A percentile compares a stretch with the other conserved stretches of the same genome.
phyloP scores from a whole-genome alignment of 208 protist genomes.

The Crithidia bombi region DNA sequence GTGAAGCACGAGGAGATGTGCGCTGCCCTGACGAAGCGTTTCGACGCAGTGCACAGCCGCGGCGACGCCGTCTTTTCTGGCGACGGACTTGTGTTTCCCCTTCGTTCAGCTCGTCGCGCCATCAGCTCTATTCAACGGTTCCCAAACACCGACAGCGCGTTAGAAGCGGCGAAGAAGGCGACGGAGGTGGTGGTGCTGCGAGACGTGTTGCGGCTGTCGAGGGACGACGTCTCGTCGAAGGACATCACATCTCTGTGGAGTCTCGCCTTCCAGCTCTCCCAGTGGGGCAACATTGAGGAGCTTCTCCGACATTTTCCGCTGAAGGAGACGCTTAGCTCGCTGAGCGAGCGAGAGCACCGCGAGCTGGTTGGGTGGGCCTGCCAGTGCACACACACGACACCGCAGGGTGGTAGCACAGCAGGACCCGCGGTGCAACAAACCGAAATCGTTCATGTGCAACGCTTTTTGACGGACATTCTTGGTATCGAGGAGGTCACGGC shows the following conservation, averaged over 20 bases:
- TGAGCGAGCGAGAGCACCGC: constrained; percentile 41
- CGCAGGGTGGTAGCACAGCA: not conserved
- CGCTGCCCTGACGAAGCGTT: constrained; percentile 2
- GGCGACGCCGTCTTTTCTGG: constrained; percentile 10
- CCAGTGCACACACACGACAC: not conserved
- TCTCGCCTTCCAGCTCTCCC: constrained; percentile 33
- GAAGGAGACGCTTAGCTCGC: constrained; percentile 28
- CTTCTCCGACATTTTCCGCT: constrained; percentile 50
- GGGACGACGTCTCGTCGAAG: constrained; percentile 16
- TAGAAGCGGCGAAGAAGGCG: constrained; percentile 2
- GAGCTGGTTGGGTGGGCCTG: constrained; percentile 44
- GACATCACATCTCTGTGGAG: constrained; percentile 50
- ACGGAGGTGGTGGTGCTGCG: constrained; percentile 26
- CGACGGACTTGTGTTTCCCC: constrained; percentile 14
- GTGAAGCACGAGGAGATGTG: constrained; percentile 61
- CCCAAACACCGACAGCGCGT: constrained; percentile 19
- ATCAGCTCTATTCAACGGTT: constrained; percentile 55
- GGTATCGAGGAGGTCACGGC: constrained; percentile 29
- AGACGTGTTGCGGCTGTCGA: constrained; percentile 36
- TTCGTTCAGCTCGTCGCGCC: constrained; percentile 27
- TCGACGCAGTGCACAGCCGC: constrained; percentile 6
- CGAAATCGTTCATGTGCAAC: constrained; percentile 17
- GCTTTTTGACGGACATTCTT: constrained; percentile 48
- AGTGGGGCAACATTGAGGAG: constrained; percentile 42
- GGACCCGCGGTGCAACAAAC: not conserved